These are phyloP conservation scores for Alternaria novae-zelandiae DNA, from an alignment of 2,329 filamentous ascomycete genomes.

Conservation along the genomic window DNA sequence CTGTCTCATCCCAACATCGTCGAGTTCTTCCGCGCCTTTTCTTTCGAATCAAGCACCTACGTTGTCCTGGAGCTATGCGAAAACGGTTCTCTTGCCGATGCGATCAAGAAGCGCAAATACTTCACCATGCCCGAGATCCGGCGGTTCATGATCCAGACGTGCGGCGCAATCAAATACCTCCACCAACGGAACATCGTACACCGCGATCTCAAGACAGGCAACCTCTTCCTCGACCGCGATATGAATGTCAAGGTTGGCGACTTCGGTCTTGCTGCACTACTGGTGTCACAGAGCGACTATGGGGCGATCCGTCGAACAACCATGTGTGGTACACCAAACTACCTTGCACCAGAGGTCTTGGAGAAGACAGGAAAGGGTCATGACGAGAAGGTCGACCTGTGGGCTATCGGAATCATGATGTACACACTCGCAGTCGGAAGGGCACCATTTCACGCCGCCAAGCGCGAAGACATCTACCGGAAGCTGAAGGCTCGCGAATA, in stretches of 20 bases:
- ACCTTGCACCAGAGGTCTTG: conserved; percentile 95
- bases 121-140: conserved; percentile 93
- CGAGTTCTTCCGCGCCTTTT: conserved; percentile 92
- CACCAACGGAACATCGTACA: conserved; percentile 96
- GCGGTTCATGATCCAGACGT: conserved; percentile 92
- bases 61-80: conserved; percentile 93
- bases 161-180: conserved; percentile 97
- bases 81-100: conserved; percentile 96
- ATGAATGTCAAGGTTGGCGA: conserved; percentile 99
- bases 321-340: conserved; percentile 96
- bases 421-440: conserved; percentile 97
- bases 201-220: conserved; percentile 96
- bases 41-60: conserved; percentile 87
- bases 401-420: conserved; percentile 98
- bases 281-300: conserved; percentile 91
- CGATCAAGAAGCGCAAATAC: conserved; percentile 90
- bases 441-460: conserved; percentile 92
- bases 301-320: conserved; percentile 82
- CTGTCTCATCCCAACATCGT: conserved; percentile 97
- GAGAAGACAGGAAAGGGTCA: conserved; percentile 94
- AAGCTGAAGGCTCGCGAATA: conserved; percentile 74
- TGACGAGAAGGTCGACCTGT: conserved; percentile 97
- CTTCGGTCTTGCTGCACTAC: conserved; percentile 89
- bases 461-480: conserved; percentile 83
- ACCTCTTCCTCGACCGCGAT: conserved; percentile 89